Percentiles rank a stretch among this genome's conserved stretches.
Evolutionary conservation across 2,329 filamentous ascomycete species (phyloP).

Genomic region (Aspergillus sp.): DNA sequence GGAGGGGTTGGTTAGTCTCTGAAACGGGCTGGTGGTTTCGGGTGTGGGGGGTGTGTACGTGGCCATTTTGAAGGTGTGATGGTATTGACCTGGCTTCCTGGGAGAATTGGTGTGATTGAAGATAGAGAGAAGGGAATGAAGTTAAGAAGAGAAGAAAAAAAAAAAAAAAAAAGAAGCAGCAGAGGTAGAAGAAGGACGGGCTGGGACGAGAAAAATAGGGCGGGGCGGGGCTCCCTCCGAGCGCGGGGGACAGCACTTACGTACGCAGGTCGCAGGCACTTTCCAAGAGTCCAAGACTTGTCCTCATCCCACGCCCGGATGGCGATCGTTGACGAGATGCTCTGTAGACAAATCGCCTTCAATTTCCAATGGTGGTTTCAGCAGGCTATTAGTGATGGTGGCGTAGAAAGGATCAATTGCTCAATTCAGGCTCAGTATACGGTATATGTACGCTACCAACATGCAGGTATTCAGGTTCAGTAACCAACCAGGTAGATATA

Average conservation of each 20-base stretch:
- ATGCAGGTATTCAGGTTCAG: conserved; percentile 5
- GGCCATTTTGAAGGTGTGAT: conserved; percentile 30
- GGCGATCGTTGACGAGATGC: neutral
- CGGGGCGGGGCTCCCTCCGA: conserved; percentile 3
- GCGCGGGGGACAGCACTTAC: neutral
- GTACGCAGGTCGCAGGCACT: neutral
- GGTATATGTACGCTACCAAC: conserved; percentile 10
- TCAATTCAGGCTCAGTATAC: conserved; percentile 5
- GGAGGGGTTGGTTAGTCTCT: neutral
- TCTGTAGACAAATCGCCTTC: neutral
- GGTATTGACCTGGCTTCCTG: neutral
- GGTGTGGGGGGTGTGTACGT: conserved; percentile 29
- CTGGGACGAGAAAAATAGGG: neutral
- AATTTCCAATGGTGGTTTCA: neutral
- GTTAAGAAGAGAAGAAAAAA: neutral
- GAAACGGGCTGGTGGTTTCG: neutral
- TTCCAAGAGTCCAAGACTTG: neutral
- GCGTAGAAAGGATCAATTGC: neutral
- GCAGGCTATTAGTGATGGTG: neutral
- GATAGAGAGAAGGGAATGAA: neutral
- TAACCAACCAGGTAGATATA: conserved; percentile 8
- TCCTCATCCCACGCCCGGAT: conserved; percentile 2
- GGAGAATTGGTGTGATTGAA: neutral
- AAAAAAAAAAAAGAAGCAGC: conserved; percentile 7
- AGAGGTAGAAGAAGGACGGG: neutral